Base-by-base conservation (phyloP, 129 eudicot species). In the Erigeron canadensis region DNA sequence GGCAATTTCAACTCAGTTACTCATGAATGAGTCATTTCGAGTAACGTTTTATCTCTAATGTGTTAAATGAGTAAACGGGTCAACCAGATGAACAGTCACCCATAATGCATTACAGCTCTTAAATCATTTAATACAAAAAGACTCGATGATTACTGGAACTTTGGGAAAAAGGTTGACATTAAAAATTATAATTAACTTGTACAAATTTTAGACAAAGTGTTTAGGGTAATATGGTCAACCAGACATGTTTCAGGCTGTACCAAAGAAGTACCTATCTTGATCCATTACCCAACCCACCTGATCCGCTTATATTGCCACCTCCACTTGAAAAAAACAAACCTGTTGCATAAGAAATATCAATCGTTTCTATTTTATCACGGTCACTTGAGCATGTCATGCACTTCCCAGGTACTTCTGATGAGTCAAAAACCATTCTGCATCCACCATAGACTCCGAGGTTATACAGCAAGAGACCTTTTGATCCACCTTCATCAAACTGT, bases 391-490 rank as follows among this genome's bases (percentile, higher is more conserved):
- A 76, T 72, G 81, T 59, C 48, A 72, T 73, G 77, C 92, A 84
- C 77, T 84, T 89, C 72, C 84, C 89, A 58, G 98, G 98, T 13
- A 85, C 80, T 81, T 94, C 98, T 80, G 71, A 69, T 17, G 98
- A 94, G 85, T 94, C 98, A 94, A 94, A 94, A 76, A 94, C 85
- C 74, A 94, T 74, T 71, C 81, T 67, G 57, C 95, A 85, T 17
- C 84, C 84, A 71, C 90, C 95, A 70, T 88, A 85, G 39, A 88
- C 83, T 72, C 98, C 90, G 44, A 88, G 89, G 53, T 85, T 82
- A 63, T 85, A 80, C 80, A 88, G 76, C 65, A 88, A 77, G 17
- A 88, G 86, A 66, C 95, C 90, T 77, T 80, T 85, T 37, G 90
- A 88, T 71, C 95, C 95, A 44, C 90, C 95, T 78, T 88, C 90